phyloP scores from a whole-genome alignment of 202 grass and related monocot species.

The Panicum hallii region DNA sequence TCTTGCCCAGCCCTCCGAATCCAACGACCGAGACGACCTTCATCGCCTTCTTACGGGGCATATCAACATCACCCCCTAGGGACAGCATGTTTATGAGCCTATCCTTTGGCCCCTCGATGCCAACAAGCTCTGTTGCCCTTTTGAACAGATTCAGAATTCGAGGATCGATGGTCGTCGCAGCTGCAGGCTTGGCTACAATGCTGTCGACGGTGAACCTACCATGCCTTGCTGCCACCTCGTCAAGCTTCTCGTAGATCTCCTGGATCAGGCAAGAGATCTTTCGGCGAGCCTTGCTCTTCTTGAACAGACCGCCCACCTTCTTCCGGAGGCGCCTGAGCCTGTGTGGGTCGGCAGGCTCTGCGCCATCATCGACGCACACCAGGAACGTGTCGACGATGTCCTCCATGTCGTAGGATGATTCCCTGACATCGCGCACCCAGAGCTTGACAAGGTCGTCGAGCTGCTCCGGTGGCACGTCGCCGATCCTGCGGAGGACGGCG shows the following conservation, averaged over 20 bases:
- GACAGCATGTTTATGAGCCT: not conserved
- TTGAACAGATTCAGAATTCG: not conserved
- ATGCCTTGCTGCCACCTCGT: not conserved
- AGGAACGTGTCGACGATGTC: constrained; percentile 12
- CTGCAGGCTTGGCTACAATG: too few relatives aligned
- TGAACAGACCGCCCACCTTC: not conserved
- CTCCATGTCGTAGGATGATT: constrained; percentile 17
- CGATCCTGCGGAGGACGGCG: not conserved
- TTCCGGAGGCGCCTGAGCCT: not conserved
- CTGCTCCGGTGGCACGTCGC: not conserved
- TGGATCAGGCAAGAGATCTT: not conserved
- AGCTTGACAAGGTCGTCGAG: not conserved
- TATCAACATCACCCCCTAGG: not conserved
- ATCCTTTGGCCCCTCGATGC: not conserved
- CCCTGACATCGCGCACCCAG: not conserved
- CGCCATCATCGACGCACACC: fast-evolving
- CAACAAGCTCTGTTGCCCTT: not conserved
- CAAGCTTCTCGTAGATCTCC: not conserved
- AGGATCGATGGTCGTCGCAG: not conserved
- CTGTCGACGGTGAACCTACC: too few relatives aligned
- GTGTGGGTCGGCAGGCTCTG: not conserved
- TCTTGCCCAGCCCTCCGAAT: not conserved
- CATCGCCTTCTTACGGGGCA: not conserved
- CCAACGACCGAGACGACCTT: not conserved
- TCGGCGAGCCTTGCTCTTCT: not conserved